These are phyloP conservation scores for Geranium brycei DNA, from an alignment of 345 rosid species.

Conservation along the genomic window DNA sequence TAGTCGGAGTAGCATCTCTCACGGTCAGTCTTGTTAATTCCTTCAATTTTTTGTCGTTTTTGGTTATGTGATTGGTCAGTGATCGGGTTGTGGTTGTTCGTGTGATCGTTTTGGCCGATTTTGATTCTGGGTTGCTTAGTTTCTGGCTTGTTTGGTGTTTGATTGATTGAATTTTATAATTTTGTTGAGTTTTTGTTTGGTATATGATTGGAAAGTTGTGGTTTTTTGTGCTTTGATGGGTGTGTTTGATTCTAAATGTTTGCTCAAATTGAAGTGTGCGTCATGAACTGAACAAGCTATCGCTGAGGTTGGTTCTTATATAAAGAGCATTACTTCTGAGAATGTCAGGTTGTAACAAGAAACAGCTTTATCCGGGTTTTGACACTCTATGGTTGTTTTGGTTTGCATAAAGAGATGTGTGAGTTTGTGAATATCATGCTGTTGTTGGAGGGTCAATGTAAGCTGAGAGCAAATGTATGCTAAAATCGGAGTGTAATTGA, in stretches of 20 bases:
- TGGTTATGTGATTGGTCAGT: background rate
- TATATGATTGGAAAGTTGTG: too few species aligned
- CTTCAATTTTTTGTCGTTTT: background rate
- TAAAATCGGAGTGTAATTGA: too few species aligned
- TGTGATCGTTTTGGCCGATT: background rate
- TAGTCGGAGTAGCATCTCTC: conserved; percentile 39
- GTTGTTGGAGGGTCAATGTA: too few species aligned
- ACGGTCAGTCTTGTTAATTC: conserved; percentile 33
- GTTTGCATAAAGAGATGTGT: too few species aligned
- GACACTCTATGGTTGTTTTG: too few species aligned
- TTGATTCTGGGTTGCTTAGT: background rate
- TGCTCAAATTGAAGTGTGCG: background rate
- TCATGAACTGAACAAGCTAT: background rate
- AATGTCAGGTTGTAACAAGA: background rate
- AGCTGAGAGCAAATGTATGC: too few species aligned
- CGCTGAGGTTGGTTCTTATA: background rate
- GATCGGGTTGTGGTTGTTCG: background rate
- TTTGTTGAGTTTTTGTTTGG: background rate
- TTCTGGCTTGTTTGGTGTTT: background rate
- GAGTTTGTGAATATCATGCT: too few species aligned
- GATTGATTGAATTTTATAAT: background rate
- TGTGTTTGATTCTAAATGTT: too few species aligned
- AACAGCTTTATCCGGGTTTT: too few species aligned
- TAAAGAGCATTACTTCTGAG: background rate
- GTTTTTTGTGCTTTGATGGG: background rate